These are phyloP conservation scores for Syncephalis fuscata DNA, from an alignment of 371 early-diverging fungal species.

Conservation along the genomic window DNA sequence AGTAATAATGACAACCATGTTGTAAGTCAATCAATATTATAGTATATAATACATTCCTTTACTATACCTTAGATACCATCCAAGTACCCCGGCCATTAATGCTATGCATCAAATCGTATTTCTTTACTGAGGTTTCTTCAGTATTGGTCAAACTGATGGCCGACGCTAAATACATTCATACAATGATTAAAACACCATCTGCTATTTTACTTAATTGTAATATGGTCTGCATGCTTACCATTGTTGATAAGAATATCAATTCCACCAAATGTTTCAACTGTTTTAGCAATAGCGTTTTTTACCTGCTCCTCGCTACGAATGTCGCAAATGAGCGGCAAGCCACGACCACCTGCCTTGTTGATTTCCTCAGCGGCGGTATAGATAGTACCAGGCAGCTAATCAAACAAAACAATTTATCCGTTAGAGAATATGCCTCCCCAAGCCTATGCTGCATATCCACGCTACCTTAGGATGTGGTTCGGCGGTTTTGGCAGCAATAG, in stretches of 20 bases:
- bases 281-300: conserved; percentile 36
- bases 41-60: not conserved
- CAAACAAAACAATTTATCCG: too few species aligned
- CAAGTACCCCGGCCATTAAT: conserved; percentile 72
- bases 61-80: conserved; percentile 39
- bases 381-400: conserved; percentile 6
- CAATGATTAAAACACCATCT: not conserved
- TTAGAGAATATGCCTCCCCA: too few species aligned
- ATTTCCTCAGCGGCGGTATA: conserved; percentile 58
- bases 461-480: conserved; percentile 52
- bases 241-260: conserved; percentile 71
- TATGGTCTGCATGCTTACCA: too few species aligned
- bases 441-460: too few species aligned
- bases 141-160: conserved; percentile 58
- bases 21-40: too few species aligned
- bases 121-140: conserved; percentile 36
- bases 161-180: conserved; percentile 19
- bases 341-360: conserved; percentile 51
- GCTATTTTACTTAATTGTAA: not conserved
- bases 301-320: conserved; percentile 64
- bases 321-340: conserved; percentile 60
- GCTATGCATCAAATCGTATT: conserved; percentile 63
- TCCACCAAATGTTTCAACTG: conserved; percentile 45
- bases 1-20: too few species aligned
- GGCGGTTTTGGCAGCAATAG: conserved; percentile 66